Conservation (phyloP, 2,329 filamentous ascomycete species). For the Epichloe sp. region DNA sequence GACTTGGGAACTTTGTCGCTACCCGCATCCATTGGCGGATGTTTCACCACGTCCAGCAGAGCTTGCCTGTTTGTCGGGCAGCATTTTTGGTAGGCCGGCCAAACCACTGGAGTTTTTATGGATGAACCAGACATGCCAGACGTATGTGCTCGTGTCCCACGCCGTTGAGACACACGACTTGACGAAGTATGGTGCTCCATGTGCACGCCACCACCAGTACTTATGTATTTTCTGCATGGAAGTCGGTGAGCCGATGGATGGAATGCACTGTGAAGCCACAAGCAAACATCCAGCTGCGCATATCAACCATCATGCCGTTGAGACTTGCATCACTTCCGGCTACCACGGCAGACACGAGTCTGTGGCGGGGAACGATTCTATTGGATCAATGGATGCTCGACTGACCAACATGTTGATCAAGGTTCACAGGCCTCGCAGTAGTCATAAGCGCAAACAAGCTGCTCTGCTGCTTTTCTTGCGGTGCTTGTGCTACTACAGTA, state of each 20-base stretch:
- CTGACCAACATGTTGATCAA: neutral
- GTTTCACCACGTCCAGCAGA: too few relatives aligned
- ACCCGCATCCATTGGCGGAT: too few relatives aligned
- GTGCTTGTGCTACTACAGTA: neutral
- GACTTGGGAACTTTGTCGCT: too few relatives aligned
- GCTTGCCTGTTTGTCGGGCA: too few relatives aligned
- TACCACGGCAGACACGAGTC: slow-evolving; percentile 4
- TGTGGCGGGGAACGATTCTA: neutral
- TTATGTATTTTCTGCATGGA: neutral
- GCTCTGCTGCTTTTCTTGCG: neutral
- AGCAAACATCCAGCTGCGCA: neutral
- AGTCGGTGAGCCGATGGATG: neutral
- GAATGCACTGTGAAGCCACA: neutral
- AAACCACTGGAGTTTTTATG: neutral
- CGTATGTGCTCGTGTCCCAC: neutral
- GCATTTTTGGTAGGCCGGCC: too few relatives aligned
- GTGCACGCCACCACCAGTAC: too few relatives aligned
- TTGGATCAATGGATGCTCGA: neutral
- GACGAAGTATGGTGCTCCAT: neutral
- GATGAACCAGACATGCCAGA: neutral
- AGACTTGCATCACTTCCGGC: neutral
- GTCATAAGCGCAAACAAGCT: neutral
- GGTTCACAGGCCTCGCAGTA: neutral
- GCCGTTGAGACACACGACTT: neutral
- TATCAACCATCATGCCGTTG: neutral